Conservation (phyloP, 1,284 basidiomycete genomes). For the Thecaphora thlaspeos region DNA sequence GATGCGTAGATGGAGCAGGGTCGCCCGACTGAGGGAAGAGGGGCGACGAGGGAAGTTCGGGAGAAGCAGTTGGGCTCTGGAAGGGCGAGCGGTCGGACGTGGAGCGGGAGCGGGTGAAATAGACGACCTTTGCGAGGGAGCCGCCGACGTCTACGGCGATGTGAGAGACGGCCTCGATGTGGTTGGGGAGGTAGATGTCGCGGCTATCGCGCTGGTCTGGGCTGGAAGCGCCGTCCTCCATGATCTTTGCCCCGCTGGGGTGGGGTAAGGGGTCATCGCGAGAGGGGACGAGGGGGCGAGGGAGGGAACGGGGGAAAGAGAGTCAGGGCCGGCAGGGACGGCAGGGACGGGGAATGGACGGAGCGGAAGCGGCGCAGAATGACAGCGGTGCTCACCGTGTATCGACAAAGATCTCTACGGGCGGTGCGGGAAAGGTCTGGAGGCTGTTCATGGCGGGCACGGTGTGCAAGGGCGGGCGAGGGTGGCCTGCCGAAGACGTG, state of each 20-base stretch:
- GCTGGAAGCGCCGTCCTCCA: conserved; percentile 43
- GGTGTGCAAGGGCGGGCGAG: not conserved
- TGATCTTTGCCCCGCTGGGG: conserved; percentile 43
- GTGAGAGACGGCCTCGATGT: conserved; percentile 54
- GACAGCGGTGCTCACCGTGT: conserved; percentile 21
- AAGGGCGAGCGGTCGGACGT: conserved; percentile 13
- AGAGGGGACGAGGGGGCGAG: no score
- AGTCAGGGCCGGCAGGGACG: no score
- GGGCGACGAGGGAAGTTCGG: not conserved
- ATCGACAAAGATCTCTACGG: conserved; percentile 45
- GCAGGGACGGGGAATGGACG: no score
- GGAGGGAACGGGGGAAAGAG: no score
- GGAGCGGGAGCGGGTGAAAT: conserved; percentile 69
- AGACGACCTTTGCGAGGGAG: conserved; percentile 95
- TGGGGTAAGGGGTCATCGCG: no score
- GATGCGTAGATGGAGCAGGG: no score
- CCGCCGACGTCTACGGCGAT: conserved; percentile 69
- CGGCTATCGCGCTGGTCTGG: conserved; percentile 49
- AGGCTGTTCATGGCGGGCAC: conserved; percentile 23
- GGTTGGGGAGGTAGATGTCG: conserved; percentile 57
- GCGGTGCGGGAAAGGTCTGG: conserved; percentile 30
- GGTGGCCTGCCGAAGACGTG: not conserved
- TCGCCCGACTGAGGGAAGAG: not conserved
- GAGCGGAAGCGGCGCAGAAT: no score
- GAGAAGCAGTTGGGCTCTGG: conserved; percentile 4